phyloP scores from a whole-genome alignment of 2,329 filamentous ascomycete genomes.

The Apiospora saccharicola region DNA sequence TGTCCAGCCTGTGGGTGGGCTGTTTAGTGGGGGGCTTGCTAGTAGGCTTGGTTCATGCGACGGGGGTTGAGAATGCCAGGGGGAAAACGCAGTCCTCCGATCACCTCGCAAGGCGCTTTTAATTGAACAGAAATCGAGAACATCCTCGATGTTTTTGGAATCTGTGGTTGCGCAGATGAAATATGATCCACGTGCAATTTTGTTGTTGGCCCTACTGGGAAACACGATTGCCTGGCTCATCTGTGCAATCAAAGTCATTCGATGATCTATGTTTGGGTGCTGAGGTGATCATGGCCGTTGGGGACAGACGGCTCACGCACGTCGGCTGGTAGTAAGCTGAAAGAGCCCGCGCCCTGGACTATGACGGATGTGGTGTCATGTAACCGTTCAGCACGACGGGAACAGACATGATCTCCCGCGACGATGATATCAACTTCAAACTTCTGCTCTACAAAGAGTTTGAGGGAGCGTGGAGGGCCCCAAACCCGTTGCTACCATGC shows the following conservation, averaged over 20 bases:
- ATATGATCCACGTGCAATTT: not conserved
- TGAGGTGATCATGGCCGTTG: not conserved
- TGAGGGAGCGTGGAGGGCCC: not conserved
- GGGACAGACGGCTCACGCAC: not conserved
- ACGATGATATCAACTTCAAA: conserved; percentile 18
- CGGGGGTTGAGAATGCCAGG: conserved; percentile 4
- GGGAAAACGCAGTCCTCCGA: not conserved
- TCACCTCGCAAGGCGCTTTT: conserved; percentile 2
- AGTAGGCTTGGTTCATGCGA: conserved; percentile 13
- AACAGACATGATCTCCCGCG: conserved; percentile 15
- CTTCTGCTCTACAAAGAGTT: not conserved
- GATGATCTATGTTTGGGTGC: not conserved
- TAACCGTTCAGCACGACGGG: not conserved
- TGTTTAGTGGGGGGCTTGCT: conserved; percentile 12
- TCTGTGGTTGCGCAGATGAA: not conserved
- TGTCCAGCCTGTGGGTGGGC: conserved; percentile 14
- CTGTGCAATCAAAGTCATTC: not conserved
- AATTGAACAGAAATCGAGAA: not conserved
- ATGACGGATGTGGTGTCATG: conserved; percentile 1
- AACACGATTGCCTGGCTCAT: not conserved
- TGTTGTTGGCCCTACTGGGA: not conserved
- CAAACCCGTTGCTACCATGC: conserved; percentile 7
- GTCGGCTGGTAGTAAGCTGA: not conserved
- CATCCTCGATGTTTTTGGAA: not conserved
- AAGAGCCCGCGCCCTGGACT: not conserved